Evolutionary conservation across 148 eudicot genomes (phyloP), one percentile per base, ranked within the genome.

Genomic region (Diospyros kaki): DNA sequence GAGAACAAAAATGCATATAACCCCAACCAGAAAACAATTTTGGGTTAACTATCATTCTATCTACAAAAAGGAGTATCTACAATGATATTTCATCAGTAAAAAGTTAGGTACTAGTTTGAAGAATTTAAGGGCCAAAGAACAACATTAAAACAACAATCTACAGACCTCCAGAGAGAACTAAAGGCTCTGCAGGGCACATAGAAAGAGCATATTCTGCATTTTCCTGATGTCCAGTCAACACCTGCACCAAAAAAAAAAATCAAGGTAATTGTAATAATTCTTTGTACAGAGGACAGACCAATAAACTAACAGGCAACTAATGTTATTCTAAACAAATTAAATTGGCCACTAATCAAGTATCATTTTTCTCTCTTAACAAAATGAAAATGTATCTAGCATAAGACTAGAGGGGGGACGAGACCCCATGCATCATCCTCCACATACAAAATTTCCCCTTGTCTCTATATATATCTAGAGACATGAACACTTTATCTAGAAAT

Each of bases 201-300:
- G 92, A 94, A 76, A 95, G 94, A 58, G 99, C 99, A 88, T 85
- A 95, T 84, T 95, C 99, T 1, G 97, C 99, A 81, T 95, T 92
- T 76, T 95, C 99, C 76, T 88, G 82, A 81, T 95, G 99, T 52
- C 99, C 96, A 41, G 94, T 85, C 85, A 95, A 79, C 54, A 95
- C 84, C 99, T 95, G 74, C 69, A 78, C 73, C 67, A 68, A 51
- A 43, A 70, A 68, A 28, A 68, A 64, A 46, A 55, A 8, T 66
- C 4, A n/a, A 9, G 54, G 14, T 12, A 73, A 3, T 2, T 11
- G 39, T 12, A 13, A n/a, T 13, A 46, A 17, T 56, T 55, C 28
- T 50, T 14, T 39, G 55, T 38, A 8, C 4, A 56, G 42, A 75
- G 53, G 48, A 42, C 44, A 66, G 55, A 54, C 61, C 40, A 64